Base-by-base conservation (phyloP, 768 basidiomycete genomes). In the Boletus vinaceobasis region DNA sequence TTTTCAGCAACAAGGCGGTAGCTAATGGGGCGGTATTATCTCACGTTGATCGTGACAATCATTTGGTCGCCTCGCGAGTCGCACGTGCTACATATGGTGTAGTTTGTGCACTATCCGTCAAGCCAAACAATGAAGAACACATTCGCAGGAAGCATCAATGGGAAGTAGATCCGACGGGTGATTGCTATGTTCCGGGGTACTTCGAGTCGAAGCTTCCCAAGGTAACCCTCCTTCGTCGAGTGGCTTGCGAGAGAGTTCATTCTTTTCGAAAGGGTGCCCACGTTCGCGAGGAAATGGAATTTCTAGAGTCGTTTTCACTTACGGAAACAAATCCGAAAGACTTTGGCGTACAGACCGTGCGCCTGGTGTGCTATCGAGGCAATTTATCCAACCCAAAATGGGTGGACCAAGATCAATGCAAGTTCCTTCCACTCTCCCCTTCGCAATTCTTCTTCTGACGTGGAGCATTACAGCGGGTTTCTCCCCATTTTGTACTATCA, bases 331-430 rank as follows among this genome's bases (percentile, higher is more conserved):
- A 48, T 40, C 52, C 26, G 3, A 19, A 5, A 26, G 31, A 42
- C 11, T 61, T 61, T 38, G 46, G 46, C 3, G 10, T 37, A 7
- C 59, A 61, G 37, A 19, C 7, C 4, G 37, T 61, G 14, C 31
- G 55, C 19, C 35, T 61, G 9, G 21, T 43, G 7, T 50, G 56
- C 32, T 62, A 62, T 43, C 42, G 49, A 15, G 60, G 60, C 7
- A n/a, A 2, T 19, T 8, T 58, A 33, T 29, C 52, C 7, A 9
- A 58, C 11, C 60, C 60, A 2, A 19, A 43, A 36, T 62, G 60
- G 60, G 35, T 61, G 26, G 60, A 62, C 43, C 49, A 58, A 43
- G 60, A 62, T 35, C 19, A 7, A 54, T 21, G 60, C n/a, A 10
- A 43, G 52, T 48, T 42, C n/a, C 35, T 29, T 33, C 11, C 13